A percentile compares a stretch with the other conserved stretches of the same genome.
Evolutionary conservation across 2,329 filamentous ascomycete species (phyloP).

Genomic region (Fusarium nematophilum): DNA sequence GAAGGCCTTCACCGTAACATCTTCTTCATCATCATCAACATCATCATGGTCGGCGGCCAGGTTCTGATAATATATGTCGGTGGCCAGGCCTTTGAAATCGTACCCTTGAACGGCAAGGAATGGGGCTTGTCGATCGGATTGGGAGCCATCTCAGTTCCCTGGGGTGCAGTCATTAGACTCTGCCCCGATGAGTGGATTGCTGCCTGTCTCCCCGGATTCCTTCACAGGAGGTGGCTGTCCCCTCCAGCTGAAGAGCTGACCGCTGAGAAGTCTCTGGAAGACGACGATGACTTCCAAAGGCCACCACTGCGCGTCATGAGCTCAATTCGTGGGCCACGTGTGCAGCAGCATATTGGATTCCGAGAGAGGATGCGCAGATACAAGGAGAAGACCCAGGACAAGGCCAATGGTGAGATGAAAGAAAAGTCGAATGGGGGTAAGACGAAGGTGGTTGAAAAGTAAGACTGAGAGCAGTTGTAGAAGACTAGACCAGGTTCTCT

Average conservation of each 20-base stretch:
- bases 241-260: slow-evolving; percentile 26
- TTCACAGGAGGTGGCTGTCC: slow-evolving; percentile 43
- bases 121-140: slow-evolving; percentile 87
- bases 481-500: neutral
- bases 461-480: neutral
- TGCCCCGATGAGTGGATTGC: slow-evolving; percentile 72
- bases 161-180: slow-evolving; percentile 79
- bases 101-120: slow-evolving; percentile 71
- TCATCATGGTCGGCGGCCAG: slow-evolving; percentile 86
- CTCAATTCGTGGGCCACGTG: slow-evolving; percentile 45
- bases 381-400: slow-evolving; percentile 44
- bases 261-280: slow-evolving; percentile 26
- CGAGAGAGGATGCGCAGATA: slow-evolving; percentile 42
- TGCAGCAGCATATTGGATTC: slow-evolving; percentile 47
- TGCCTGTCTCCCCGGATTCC: slow-evolving; percentile 44
- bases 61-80: slow-evolving; percentile 88
- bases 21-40: slow-evolving; percentile 85
- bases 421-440: slow-evolving; percentile 15
- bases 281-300: slow-evolving; percentile 38
- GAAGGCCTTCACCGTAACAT: slow-evolving; percentile 82
- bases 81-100: slow-evolving; percentile 78
- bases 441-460: slow-evolving; percentile 19
- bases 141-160: slow-evolving; percentile 78
- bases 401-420: slow-evolving; percentile 11
- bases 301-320: slow-evolving; percentile 46